Base-by-base conservation (phyloP, 2,329 filamentous ascomycete genomes). In the Plectosphaerella cucumerina region DNA sequence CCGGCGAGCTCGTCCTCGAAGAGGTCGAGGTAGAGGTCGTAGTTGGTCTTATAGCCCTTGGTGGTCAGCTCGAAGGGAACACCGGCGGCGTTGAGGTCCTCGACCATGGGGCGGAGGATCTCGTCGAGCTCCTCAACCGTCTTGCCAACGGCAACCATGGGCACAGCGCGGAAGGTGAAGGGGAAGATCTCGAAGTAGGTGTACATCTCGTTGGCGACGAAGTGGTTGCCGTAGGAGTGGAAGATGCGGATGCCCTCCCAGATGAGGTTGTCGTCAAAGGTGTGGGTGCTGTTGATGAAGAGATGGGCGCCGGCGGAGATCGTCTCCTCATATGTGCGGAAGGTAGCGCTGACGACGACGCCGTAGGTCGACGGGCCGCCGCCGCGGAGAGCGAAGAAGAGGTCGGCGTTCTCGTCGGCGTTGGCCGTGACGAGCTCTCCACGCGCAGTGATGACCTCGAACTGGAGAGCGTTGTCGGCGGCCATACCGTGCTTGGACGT, bases 381-480 rank as follows among this genome's bases (percentile, higher is more conserved):
- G 18, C 78, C 78, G 50, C 71, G 69, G 15, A 81, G 64, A 4
- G 79, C 81, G 78, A 78, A 85, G 63, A 78, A 82, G 1, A 84
- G 68, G 49, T 84, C 79, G 0, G 69, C 52, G 52, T 82, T 75
- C 31, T 73, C 58, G 3, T 67, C 62, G 3, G 62, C 67, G 37
- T 70, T 74, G 3, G 77, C 77, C 4, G 64, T 71, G 1, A 79
- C 56, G 26, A 73, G 61, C 18, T 66, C 50, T 1, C 78, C 78
- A 20, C 63, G 59, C 1, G 70, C 74, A 12, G 73, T 74, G 12
- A 81, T 62, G 8, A 75, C 70, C 17, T 76, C 66, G 57, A 69
- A 71, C 33, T 73, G 66, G 6, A 81, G 61, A 1, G 73, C 70
- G 47, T 77, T 74, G 56, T 81, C 78, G 4, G 76, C 76, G 3